Evolutionary conservation across 2,329 filamentous ascomycete species (phyloP), one percentile per base, ranked within the genome.

Genomic region (Fusarium bactridioides): DNA sequence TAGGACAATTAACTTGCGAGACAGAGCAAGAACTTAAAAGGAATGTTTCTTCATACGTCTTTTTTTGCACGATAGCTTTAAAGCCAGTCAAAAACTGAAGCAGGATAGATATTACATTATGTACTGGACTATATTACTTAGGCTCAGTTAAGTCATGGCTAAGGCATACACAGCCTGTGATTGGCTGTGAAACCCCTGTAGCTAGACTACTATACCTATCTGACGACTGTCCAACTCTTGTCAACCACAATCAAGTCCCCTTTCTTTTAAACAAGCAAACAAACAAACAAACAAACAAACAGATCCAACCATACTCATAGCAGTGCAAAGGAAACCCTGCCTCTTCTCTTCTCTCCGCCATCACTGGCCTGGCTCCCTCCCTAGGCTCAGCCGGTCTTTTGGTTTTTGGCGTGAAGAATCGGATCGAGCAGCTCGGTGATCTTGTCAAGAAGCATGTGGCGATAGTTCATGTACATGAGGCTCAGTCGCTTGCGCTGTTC

Each of bases 391-490:
- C 44, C 27, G 48, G 37, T 10, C 44, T 61, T 40, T 45, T 29
- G 48, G 29, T 43, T 21, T 18, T 41, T n/a, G 19, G 15, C 31
- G 12, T 45, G 33, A 27, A 69, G 65, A n/a, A 69, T 41, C 23
- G 66, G 67, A 16, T 69, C 67, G 35, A 69, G 65, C 9, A 44
- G 21, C 31, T 44, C 19, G 12, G 40, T 54, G 41, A 27, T 44
- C 27, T 60, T 60, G 7, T 43, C 25, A 6, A 54, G 8, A 44
- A 69, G 67, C 65, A 69, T 65, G 48, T 70, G 40, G 33, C 66
- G 60, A 41, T 44, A 69, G 47, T 29, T 47, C 53, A 60, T 45
- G 53, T 69, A 69, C 10, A 69, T 54, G 6, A 16, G 10, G 12
- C n/a, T 16, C 23, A 69, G n/a, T 21, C 65, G 43, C 33, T 44